Conservation (phyloP, 2,329 filamentous ascomycete species). For the Colletotrichum liaoningense region DNA sequence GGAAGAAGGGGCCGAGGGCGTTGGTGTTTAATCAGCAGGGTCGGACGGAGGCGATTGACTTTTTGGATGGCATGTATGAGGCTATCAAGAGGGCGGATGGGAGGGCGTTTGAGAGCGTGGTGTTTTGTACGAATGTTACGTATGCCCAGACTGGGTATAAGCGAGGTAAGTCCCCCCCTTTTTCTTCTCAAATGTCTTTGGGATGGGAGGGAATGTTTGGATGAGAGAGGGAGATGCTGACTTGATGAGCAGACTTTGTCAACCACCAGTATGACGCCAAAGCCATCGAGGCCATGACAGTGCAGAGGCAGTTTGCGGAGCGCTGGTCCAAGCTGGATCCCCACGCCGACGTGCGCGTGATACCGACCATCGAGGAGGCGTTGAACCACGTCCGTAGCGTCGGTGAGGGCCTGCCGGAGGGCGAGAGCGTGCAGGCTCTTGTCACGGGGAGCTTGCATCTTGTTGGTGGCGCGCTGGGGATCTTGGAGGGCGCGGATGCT, state of each 20-base stretch:
- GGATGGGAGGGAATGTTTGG: background rate
- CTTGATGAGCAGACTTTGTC: conserved; percentile 59
- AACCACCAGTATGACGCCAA: conserved; percentile 65
- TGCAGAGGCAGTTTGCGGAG: conserved; percentile 64
- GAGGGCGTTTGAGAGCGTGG: conserved; percentile 73
- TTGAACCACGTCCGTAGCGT: conserved; percentile 47
- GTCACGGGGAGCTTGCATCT: conserved; percentile 89
- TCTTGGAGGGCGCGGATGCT: conserved; percentile 30
- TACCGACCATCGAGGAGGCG: conserved; percentile 67
- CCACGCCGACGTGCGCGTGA: conserved; percentile 53
- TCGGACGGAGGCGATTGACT: conserved; percentile 59
- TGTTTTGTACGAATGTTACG: conserved; percentile 87
- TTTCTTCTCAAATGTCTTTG: background rate
- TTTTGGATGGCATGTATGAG: conserved; percentile 64
- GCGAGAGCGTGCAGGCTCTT: conserved; percentile 58
- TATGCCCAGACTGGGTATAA: conserved; percentile 64
- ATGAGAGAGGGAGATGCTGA: background rate
- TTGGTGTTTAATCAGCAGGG: conserved; percentile 93
- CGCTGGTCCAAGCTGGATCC: conserved; percentile 63
- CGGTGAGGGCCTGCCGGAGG: conserved; percentile 43
- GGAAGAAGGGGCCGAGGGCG: conserved; percentile 40
- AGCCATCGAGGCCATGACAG: conserved; percentile 62
- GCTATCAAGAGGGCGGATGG: conserved; percentile 57
- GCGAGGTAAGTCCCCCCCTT: conserved; percentile 37
- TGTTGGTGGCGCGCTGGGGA: conserved; percentile 76